Evolutionary conservation across 1,284 basidiomycete genomes (phyloP).

Genomic region (Ustilago vetiveriae): DNA sequence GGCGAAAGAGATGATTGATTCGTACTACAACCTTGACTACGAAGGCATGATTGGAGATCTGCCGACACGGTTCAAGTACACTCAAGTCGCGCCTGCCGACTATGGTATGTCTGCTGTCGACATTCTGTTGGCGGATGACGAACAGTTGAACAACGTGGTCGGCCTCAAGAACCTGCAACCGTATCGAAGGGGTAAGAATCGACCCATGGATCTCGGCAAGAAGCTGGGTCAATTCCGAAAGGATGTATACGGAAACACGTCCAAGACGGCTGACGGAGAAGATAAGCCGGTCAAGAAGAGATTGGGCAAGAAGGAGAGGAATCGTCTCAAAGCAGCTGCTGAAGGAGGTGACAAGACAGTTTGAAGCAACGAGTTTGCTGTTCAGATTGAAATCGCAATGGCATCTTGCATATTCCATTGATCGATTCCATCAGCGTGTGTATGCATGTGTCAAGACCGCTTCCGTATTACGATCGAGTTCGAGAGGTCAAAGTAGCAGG

Average conservation of each 20-base stretch:
- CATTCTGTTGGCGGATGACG: slow-evolving; percentile 90
- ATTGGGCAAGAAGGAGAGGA: slow-evolving; percentile 58
- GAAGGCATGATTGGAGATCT: slow-evolving; percentile 93
- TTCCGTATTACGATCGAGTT: neutral
- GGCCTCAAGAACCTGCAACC: slow-evolving; percentile 89
- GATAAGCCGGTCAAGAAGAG: slow-evolving; percentile 69
- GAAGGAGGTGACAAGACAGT: slow-evolving; percentile 5
- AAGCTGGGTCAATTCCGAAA: slow-evolving; percentile 79
- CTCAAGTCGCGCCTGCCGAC: slow-evolving; percentile 75
- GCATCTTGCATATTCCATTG: neutral
- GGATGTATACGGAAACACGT: slow-evolving; percentile 63
- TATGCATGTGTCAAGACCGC: neutral
- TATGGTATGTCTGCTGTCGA: slow-evolving; percentile 85
- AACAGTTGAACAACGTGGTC: slow-evolving; percentile 90
- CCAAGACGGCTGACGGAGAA: slow-evolving; percentile 28
- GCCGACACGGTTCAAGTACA: slow-evolving; percentile 93
- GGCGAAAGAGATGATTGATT: slow-evolving; percentile 87
- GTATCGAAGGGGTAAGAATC: slow-evolving; percentile 74
- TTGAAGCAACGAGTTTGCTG: neutral
- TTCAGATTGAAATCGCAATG: neutral
- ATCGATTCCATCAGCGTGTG: neutral
- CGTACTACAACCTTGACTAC: slow-evolving; percentile 88
- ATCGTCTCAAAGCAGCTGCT: slow-evolving; percentile 40
- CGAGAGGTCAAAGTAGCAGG: slow-evolving; percentile 6
- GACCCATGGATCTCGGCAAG: slow-evolving; percentile 75